Conservation (phyloP, 108 stramenopile genomes). For the Cyclostephanos tholiformis region DNA sequence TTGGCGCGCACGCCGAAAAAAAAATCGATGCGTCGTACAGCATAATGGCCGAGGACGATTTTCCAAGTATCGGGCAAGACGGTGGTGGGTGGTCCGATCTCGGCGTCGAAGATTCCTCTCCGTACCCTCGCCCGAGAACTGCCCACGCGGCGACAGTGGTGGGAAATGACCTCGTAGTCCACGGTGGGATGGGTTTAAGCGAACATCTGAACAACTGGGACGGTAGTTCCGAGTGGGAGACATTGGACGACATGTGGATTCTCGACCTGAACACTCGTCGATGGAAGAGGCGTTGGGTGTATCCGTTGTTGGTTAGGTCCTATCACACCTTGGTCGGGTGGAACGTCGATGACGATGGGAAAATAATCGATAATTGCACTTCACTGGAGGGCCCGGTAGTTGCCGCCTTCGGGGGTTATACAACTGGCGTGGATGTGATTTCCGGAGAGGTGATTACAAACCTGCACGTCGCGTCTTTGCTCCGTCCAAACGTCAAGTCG, state of each 20-base stretch:
- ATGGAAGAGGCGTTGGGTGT: constrained; percentile 48
- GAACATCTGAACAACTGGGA: constrained; percentile 40
- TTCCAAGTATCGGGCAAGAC: not conserved
- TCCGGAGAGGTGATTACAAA: constrained; percentile 28
- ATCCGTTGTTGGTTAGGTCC: constrained; percentile 38
- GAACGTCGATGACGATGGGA: constrained; percentile 23
- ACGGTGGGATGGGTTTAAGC: constrained; percentile 52
- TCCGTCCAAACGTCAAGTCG: not conserved
- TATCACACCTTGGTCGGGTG: constrained; percentile 59
- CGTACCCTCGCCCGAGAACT: constrained; percentile 47
- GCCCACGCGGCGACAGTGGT: constrained; percentile 59
- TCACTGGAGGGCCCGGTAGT: constrained; percentile 41
- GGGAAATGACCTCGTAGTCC: constrained; percentile 47
- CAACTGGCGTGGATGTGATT: constrained; percentile 42
- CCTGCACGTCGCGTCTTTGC: not conserved
- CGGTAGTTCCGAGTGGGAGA: constrained; percentile 47
- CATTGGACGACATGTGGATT: constrained; percentile 55
- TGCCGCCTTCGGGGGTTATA: constrained; percentile 53
- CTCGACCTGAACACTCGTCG: constrained; percentile 42
- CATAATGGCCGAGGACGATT: constrained; percentile 1
- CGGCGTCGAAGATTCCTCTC: constrained; percentile 8
- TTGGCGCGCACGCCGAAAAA: not conserved
- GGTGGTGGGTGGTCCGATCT: constrained; percentile 33
- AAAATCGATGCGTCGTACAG: not conserved
- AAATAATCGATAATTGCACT: constrained; percentile 33